Base-by-base conservation (phyloP, 257 asterid species). In the Nicotiana noctiflora region DNA sequence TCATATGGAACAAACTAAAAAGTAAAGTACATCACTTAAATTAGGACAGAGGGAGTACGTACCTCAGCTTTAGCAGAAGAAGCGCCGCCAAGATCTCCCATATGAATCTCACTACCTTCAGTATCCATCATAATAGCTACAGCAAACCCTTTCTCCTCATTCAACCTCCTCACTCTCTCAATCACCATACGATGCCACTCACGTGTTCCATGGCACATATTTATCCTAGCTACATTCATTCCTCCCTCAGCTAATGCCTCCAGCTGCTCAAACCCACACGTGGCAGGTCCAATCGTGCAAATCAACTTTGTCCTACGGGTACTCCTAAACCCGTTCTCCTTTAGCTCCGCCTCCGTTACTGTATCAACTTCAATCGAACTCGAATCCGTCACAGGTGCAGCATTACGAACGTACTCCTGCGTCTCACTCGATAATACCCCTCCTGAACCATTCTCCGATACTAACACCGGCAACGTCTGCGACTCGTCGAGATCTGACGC, bases 121-220 rank as follows among this genome's bases (percentile, higher is more conserved):
- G 99, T 96, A 83, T 96, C 99, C 98, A 96, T 96, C 99, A 96
- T 96, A 83, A 96, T 90, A 6, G 99, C 99, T 49, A 96, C 98
- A 2, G 99, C 99, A 77, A 61, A 96, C 3, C 99, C 99, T 78
- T 94, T 94, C 84, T 94, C 98, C 89, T 94, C 99, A 84, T 96
- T 96, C 96, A 96, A 86, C 74, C 86, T 89, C 89, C 99, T 87
- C 61, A 96, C 94, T 21, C 98, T 88, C 85, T 92, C 90, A 67
- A 96, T 93, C 76, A 96, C 98, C 85, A 86, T 89, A 60, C 81
- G 83, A 65, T 96, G 99, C 99, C 99, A 96, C 86, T 96, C 99
- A 77, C 96, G 87, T 59, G 98, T 94, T 82, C 99, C 99, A 57
- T 96, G 99, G 77, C 99, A 96, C 99, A 96, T 96, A 82, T 96